phyloP scores from a whole-genome alignment of 129 eudicot genomes.

The Saposhnikovia divaricata region DNA sequence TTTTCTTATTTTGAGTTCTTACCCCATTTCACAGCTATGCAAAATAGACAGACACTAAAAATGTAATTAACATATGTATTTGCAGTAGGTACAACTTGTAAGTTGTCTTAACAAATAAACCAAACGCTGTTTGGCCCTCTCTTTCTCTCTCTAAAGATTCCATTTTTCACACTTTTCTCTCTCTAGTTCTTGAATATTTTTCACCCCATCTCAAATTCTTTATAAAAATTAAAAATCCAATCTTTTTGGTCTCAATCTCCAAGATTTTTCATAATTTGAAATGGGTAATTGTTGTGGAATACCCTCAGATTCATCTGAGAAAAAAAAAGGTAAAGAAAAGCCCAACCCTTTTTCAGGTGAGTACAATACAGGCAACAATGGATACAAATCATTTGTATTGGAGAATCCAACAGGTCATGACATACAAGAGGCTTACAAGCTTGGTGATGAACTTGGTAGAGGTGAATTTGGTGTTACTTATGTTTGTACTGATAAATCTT shows the following conservation, averaged over 20 bases:
- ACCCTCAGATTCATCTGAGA: constrained; percentile 9
- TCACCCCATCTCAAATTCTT: not conserved
- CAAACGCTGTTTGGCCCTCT: not conserved
- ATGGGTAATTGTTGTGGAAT: constrained; percentile 15
- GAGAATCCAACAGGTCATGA: constrained; percentile 12
- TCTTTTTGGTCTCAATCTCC: not conserved
- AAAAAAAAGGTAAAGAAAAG: constrained; percentile 5
- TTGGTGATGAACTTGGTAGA: constrained; percentile 12
- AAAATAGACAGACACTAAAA: not conserved
- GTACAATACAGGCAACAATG: not conserved
- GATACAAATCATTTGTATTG: constrained; percentile 14
- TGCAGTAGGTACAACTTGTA: not conserved
- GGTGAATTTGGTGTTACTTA: constrained; percentile 18
- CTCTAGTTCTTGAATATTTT: not conserved
- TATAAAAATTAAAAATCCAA: constrained; percentile 1
- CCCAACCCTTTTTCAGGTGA: constrained; percentile 14
- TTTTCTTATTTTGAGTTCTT: constrained; percentile 1
- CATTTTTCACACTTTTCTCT: not conserved
- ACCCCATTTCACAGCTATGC: not conserved
- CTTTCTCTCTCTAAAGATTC: constrained; percentile 1
- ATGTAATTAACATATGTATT: not conserved
- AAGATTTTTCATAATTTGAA: not conserved
- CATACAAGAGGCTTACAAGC: not conserved
- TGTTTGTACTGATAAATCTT: constrained; percentile 3
- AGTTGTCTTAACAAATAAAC: not conserved